Percentiles rank a stretch among this genome's conserved stretches.
phyloP scores from a whole-genome alignment of 2,329 filamentous ascomycete species.

The Xylaria hypoxylon region DNA sequence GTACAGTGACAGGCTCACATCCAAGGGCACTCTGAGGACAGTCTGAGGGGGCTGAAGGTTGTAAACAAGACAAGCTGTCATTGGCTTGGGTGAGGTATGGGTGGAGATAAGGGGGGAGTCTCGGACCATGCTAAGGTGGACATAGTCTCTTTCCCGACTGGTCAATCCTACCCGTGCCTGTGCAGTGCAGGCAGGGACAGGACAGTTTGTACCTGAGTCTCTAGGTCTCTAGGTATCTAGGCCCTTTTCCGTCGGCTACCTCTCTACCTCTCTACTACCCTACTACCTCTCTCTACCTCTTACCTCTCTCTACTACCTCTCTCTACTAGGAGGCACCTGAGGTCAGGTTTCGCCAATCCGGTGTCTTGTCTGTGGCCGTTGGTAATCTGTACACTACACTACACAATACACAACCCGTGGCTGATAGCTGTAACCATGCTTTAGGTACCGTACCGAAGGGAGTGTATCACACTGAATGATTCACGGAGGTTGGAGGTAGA shows the following conservation, averaged over 20 bases:
- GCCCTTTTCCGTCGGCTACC: neutral
- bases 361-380: neutral
- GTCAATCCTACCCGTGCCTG: conserved; percentile 33
- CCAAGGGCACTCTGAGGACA: neutral
- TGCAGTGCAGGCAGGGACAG: too few relatives aligned
- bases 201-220: too few relatives aligned
- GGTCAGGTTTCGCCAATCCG: neutral
- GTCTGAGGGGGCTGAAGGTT: conserved; percentile 32
- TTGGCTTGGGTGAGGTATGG: conserved; percentile 30
- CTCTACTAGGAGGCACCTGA: neutral
- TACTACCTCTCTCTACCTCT: neutral
- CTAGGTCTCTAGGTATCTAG: conserved; percentile 1
- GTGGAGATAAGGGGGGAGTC: conserved; percentile 33
- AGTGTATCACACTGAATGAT: neutral
- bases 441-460: neutral
- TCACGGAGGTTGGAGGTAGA: too few relatives aligned
- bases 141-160: conserved; percentile 31
- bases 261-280: neutral
- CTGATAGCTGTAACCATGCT: neutral
- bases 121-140: conserved; percentile 17
- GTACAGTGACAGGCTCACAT: conserved; percentile 9
- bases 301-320: neutral
- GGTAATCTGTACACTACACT: neutral
- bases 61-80: conserved; percentile 22
- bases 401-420: neutral